A percentile compares a stretch with the other conserved stretches of the same genome.
Evolutionary conservation across 805 yeast genomes (phyloP).

Genomic region (Pichia pseudocactophila): DNA sequence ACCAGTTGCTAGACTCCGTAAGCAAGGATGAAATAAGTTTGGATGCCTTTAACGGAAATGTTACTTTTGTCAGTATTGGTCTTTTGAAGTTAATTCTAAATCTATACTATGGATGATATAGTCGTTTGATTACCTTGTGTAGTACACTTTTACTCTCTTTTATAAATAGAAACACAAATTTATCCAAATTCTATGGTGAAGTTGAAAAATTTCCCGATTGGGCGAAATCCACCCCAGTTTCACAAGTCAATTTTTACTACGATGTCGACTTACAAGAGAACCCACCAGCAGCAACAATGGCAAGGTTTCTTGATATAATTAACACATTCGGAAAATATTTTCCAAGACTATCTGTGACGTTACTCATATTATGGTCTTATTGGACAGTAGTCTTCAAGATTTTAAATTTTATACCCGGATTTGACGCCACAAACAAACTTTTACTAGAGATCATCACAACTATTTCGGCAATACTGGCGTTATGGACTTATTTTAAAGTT

Average conservation of each 20-base stretch:
- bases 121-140: not conserved
- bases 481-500: conserved; percentile 46
- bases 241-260: too few relatives aligned
- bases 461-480: conserved; percentile 27
- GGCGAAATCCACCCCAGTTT: not conserved
- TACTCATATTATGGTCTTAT: conserved; percentile 39
- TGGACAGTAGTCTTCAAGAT: conserved; percentile 30
- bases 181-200: too few relatives aligned
- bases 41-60: conserved; percentile 58
- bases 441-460: conserved; percentile 22
- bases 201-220: not conserved
- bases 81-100: conserved; percentile 1
- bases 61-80: conserved; percentile 16
- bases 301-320: conserved; percentile 16
- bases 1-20: conserved; percentile 63
- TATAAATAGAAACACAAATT: too few relatives aligned
- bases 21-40: conserved; percentile 53
- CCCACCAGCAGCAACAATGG: not conserved
- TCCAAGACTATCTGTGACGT: conserved; percentile 40
- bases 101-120: not conserved
- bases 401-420: conserved; percentile 14
- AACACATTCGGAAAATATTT: conserved; percentile 32
- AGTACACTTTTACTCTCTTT: too few relatives aligned
- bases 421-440: conserved; percentile 14
- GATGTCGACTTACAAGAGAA: too few relatives aligned